Percentiles rank a stretch among this genome's conserved stretches.
Conservation (phyloP, 2,329 filamentous ascomycete genomes). For the Falciphora oryzae region DNA sequence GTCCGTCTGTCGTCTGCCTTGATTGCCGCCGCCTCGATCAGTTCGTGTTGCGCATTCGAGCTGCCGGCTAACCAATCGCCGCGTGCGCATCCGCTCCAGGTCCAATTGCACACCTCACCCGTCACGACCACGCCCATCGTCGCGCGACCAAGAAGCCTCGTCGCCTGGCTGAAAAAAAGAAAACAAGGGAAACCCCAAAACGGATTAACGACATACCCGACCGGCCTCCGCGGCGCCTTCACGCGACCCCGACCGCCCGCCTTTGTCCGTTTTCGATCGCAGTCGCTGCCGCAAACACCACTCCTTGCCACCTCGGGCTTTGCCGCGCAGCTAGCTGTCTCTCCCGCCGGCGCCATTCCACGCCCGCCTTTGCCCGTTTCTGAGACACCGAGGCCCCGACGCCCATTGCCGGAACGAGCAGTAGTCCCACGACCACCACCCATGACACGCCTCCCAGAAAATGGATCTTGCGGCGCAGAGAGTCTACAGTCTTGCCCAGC, state of each 20-base stretch:
- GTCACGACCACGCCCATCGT: neutral
- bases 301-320: neutral
- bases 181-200: neutral
- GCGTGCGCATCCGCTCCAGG: neutral
- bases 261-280: neutral
- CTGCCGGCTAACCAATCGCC: neutral
- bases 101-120: neutral
- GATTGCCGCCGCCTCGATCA: neutral
- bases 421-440: neutral
- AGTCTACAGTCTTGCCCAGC: conserved; percentile 19
- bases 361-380: neutral
- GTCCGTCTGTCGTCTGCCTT: no score
- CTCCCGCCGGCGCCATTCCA: neutral
- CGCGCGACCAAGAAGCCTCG: conserved; percentile 1
- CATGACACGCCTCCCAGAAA: conserved; percentile 12
- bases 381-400: neutral
- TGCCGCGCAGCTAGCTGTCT: no score
- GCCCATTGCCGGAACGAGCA: conserved; percentile 1
- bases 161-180: neutral
- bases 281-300: neutral
- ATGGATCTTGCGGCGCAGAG: conserved; percentile 21
- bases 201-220: no score
- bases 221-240: neutral
- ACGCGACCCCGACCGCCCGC: no score
- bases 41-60: neutral